A percentile compares a stretch with the other conserved stretches of the same genome.
phyloP scores from a whole-genome alignment of 495 filamentous ascomycete species.

The Trichoderma reesei region DNA sequence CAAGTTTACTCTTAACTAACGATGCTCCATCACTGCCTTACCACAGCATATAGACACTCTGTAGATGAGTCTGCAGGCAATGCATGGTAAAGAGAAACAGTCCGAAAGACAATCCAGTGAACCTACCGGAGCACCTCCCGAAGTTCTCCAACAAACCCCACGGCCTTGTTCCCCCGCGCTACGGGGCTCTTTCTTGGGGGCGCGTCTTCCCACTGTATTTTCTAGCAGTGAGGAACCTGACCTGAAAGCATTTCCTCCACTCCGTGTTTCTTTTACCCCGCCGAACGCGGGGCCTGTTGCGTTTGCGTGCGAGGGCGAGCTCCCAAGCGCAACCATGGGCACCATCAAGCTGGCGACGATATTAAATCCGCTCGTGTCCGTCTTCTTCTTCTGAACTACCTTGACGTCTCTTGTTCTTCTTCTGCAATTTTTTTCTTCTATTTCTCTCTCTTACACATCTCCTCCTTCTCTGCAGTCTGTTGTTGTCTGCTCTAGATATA shows the following conservation, averaged over 20 bases:
- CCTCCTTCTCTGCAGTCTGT: no score
- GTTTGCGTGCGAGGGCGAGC: no score
- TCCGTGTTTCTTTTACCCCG: slow-evolving; percentile 8
- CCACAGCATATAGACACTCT: no score
- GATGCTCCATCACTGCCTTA: no score
- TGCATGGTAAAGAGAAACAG: no score
- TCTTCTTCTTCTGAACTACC: neutral
- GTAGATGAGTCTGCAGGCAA: no score
- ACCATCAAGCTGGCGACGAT: neutral
- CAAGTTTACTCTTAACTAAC: no score
- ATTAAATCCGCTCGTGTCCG: neutral
- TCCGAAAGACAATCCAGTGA: no score
- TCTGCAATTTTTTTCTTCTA: neutral
- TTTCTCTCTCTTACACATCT: neutral
- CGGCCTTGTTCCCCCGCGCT: neutral
- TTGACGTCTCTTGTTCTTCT: neutral
- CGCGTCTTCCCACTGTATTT: no score
- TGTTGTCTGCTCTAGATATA: neutral
- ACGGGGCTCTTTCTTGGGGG: neutral
- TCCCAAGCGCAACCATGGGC: neutral
- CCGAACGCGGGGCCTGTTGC: neutral
- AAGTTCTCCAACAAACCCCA: neutral
- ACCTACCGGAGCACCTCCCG: no score
- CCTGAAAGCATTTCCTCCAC: no score
- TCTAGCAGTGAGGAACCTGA: no score